Base-by-base conservation (phyloP, 2,329 filamentous ascomycete species). In the Penicillium olsonii region DNA sequence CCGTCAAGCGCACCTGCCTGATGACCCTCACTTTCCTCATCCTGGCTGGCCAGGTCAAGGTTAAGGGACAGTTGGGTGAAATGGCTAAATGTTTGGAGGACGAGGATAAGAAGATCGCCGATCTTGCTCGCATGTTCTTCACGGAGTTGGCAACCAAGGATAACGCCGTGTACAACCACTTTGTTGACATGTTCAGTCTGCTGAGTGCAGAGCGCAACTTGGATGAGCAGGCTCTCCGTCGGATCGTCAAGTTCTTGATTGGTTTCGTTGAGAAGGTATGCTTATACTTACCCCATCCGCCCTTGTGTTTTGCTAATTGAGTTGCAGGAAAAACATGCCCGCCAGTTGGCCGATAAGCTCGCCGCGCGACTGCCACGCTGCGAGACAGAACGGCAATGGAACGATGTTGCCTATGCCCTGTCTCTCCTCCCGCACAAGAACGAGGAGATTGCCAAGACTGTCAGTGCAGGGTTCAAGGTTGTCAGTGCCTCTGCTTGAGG, bases 51-150 rank as follows among this genome's bases (percentile, higher is more conserved):
- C 94, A 99, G 72, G 92, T 99, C 75, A 99, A 99, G 79, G 94
- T 99, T 71, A 99, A 99, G 78, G 94, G 94, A 20, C 94, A 99
- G 72, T 78, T 99, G 10, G 94, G 94, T 41, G 92, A 97, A 76
- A 99, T 99, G 94, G 94, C 94, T 48, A 99, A 99, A 75, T 99
- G 94, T 60, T 81, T 99, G 24, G 94, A 99, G 72, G 94, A 99
- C 65, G 84, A 86, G n/a, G 95, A 99, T 67, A 91, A 92, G 72
- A 84, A 89, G 54, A 96, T 97, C 55, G 89, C 92, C 0, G 94
- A 99, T 66, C 81, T 99, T 65, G 90, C 91, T 12, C 82, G 90
- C 51, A 97, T 97, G 92, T 99, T 99, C 83, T 99, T 99, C 72
- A 92, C 90, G 0, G 94, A 99, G 72, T 81, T 99, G 47, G 91